A percentile compares a stretch with the other conserved stretches of the same genome.
Evolutionary conservation across 129 eudicot species (phyloP).

Genomic region (Pittosporum tobira): DNA sequence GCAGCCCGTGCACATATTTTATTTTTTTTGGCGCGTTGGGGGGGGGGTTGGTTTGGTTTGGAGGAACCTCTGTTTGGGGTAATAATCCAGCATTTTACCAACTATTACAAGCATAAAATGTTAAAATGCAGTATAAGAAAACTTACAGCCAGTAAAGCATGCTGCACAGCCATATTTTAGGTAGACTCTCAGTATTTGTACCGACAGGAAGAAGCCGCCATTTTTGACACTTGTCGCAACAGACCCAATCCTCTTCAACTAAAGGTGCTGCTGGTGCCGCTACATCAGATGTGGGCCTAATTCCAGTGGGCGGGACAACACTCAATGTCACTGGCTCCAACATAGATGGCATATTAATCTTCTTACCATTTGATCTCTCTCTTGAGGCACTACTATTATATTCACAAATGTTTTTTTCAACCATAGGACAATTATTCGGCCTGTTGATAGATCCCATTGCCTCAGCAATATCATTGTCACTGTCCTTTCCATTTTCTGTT

Average conservation of each 20-base stretch:
- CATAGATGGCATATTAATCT: slow-evolving; percentile 28
- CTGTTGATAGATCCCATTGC: slow-evolving; percentile 25
- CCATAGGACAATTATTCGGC: slow-evolving; percentile 25
- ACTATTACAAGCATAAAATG: not conserved
- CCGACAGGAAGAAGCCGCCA: slow-evolving; percentile 97
- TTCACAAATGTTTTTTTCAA: slow-evolving; percentile 24
- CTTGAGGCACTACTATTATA: slow-evolving; percentile 15
- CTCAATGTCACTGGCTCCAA: slow-evolving; percentile 21
- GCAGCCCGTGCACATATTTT: too few relatives aligned
- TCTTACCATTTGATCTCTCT: slow-evolving; percentile 29
- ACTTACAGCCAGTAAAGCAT: slow-evolving; percentile 98
- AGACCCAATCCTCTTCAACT: slow-evolving; percentile 80
- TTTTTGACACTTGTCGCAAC: slow-evolving; percentile 74
- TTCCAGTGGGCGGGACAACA: slow-evolving; percentile 25
- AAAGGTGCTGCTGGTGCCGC: slow-evolving; percentile 31
- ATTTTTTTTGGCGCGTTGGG: too few relatives aligned
- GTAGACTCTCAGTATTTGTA: slow-evolving; percentile 50
- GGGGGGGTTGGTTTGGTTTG: too few relatives aligned
- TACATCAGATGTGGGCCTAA: slow-evolving; percentile 34
- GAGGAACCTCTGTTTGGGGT: too few relatives aligned
- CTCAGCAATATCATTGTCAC: slow-evolving; percentile 35
- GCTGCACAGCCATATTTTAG: slow-evolving; percentile 82
- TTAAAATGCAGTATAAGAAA: too few relatives aligned
- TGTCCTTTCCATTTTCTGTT: slow-evolving; percentile 33
- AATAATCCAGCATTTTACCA: not conserved